Percentiles rank a stretch among this genome's conserved stretches.
Evolutionary conservation across 2,329 filamentous ascomycete genomes (phyloP).

Genomic region (Dactylonectria estremocensis): DNA sequence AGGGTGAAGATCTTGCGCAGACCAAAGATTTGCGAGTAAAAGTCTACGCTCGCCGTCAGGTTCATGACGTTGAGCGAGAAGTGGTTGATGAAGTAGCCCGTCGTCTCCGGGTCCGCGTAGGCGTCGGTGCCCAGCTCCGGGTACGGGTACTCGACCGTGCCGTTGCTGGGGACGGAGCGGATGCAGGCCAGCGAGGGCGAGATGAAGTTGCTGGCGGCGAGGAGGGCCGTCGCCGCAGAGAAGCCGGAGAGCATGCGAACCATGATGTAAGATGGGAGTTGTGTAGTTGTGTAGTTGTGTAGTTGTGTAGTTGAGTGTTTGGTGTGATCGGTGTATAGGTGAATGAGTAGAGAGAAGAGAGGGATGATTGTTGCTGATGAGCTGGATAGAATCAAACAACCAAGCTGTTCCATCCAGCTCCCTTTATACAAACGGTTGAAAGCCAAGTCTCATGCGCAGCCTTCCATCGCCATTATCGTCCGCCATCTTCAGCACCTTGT

Average conservation of each 20-base stretch:
- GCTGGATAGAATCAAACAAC: constrained; percentile 1
- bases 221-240: constrained; percentile 2
- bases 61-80: constrained; percentile 52
- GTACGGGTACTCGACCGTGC: constrained; percentile 15
- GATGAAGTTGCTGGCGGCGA: constrained; percentile 8
- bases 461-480: neutral
- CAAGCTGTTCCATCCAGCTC: neutral
- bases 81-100: constrained; percentile 56
- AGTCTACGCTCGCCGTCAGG: constrained; percentile 50
- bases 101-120: constrained; percentile 49
- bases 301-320: neutral
- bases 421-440: neutral
- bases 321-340: neutral
- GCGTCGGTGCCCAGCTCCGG: constrained; percentile 39
- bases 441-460: neutral
- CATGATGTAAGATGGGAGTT: constrained; percentile 5
- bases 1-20: constrained; percentile 55
- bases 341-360: neutral
- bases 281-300: neutral
- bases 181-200: constrained; percentile 1
- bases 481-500: neutral
- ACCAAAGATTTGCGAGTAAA: constrained; percentile 54
- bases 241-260: neutral
- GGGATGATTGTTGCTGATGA: constrained; percentile 2
- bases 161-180: constrained; percentile 10